Evolutionary conservation across 116 monocot genomes (phyloP).

Genomic region (Zostera marina): DNA sequence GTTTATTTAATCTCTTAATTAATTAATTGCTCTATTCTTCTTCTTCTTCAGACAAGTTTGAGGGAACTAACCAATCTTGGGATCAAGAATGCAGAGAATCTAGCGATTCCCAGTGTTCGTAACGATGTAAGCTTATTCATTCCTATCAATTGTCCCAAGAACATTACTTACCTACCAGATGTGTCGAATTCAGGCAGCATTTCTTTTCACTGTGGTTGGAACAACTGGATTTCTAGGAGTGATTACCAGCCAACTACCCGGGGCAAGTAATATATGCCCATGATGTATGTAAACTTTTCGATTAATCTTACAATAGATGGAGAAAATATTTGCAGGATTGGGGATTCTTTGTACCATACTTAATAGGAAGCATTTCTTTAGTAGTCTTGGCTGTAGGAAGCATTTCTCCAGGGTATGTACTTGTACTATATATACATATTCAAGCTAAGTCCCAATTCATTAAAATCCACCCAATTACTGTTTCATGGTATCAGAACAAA

Average conservation of each 20-base stretch:
- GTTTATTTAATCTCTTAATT: not conserved
- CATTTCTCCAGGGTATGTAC: conserved; percentile 73
- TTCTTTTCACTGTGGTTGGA: conserved; percentile 90
- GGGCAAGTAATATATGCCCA: conserved; percentile 28
- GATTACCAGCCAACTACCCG: conserved; percentile 87
- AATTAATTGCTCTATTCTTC: not conserved
- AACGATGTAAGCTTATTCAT: conserved; percentile 58
- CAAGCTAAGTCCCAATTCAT: too few species aligned
- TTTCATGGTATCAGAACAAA: too few species aligned
- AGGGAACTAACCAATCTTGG: conserved; percentile 82
- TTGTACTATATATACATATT: not conserved
- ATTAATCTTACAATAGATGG: not conserved
- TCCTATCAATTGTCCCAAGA: too few species aligned
- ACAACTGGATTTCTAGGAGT: conserved; percentile 80
- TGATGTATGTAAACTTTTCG: not conserved
- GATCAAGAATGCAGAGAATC: conserved; percentile 89
- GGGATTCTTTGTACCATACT: conserved; percentile 93
- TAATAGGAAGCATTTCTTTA: conserved; percentile 83
- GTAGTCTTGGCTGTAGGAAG: conserved; percentile 90
- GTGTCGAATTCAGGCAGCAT: conserved; percentile 67
- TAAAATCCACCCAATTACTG: too few species aligned
- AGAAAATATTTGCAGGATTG: conserved; percentile 50
- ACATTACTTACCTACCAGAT: not conserved
- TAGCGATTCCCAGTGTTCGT: conserved; percentile 89
- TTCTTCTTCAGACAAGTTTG: conserved; percentile 48